phyloP scores from a whole-genome alignment of 2,329 filamentous ascomycete species.

The Chaetomium strumarium region DNA sequence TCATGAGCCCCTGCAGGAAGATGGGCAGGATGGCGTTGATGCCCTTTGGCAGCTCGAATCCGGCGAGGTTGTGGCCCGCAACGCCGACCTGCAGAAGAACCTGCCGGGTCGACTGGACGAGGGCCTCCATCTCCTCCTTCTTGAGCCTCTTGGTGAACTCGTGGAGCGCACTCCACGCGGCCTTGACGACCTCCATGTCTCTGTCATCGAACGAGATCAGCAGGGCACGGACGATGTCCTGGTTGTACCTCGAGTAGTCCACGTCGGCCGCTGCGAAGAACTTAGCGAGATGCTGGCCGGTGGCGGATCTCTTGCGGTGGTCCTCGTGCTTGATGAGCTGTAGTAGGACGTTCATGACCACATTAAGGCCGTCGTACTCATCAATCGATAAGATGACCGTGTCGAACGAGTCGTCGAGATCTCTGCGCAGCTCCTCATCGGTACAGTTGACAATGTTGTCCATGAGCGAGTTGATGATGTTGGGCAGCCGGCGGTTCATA shows the following conservation, averaged over 20 bases:
- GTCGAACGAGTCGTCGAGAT: constrained; percentile 78
- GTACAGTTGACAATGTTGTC: constrained; percentile 78
- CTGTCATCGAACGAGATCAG: constrained; percentile 88
- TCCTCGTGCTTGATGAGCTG: constrained; percentile 88
- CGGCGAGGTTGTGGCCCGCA: constrained; percentile 73
- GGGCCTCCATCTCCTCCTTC: constrained; percentile 96
- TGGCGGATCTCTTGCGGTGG: constrained; percentile 72
- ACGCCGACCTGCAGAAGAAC: constrained; percentile 85
- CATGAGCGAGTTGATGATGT: constrained; percentile 89
- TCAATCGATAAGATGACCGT: constrained; percentile 88
- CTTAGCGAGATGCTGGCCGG: constrained; percentile 71
- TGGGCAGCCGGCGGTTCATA: constrained; percentile 85
- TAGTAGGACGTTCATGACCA: constrained; percentile 89
- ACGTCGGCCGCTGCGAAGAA: constrained; percentile 79
- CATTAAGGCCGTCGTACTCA: constrained; percentile 92
- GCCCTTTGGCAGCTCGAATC: constrained; percentile 90
- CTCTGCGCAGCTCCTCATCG: constrained; percentile 65
- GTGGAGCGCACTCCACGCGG: constrained; percentile 79
- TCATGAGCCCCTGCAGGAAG: constrained; percentile 96
- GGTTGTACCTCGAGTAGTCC: constrained; percentile 93
- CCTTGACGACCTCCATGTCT: constrained; percentile 78
- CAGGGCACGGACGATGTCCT: constrained; percentile 85
- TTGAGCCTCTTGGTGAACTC: constrained; percentile 83
- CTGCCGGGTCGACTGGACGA: constrained; percentile 81
- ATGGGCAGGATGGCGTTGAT: constrained; percentile 95